Base-by-base conservation (phyloP, 202 grass and related monocot species). In the Zoysia matrella region DNA sequence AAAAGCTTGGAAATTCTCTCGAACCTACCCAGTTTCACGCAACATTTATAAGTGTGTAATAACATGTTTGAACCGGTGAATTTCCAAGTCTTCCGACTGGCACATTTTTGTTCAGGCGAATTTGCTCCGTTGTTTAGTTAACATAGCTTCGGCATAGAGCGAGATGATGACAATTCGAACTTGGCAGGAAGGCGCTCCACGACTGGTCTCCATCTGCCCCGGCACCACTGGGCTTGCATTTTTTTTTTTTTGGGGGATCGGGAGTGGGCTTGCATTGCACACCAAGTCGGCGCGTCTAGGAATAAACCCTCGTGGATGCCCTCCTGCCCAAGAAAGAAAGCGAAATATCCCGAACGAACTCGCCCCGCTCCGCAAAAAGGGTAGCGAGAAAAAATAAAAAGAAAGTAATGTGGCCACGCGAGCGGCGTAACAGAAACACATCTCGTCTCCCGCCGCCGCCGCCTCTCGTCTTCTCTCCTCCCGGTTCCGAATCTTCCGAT, bases 231-330 rank as follows among this genome's bases (percentile, higher is more conserved):
- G 8, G 6, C 22, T 22, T 22, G 22, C 22, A 22, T 22, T 22
- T 36, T 22, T 22, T 22, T 22, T 22, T 22, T 22, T 22, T 22
- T n/a, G n/a, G n/a, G 22, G 22, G 22, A 22, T 22, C 22, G 22
- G 22, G 22, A 9, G 13, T 49, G 60, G 67, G 13, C 60, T 42
- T 16, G 36, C 36, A 11, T 8, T 2, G 60, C 60, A 63, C 60
- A 55, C 6, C 60, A 78, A 66, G 80, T 11, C 60, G 63, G 11
- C 62, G 51, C 8, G 12, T 49, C 40, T 53, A 42, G 69, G 69
- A 86, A 89, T 86, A 86, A 89, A 82, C 83, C 79, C 30, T 79
- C 63, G 69, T 60, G 69, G 88, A 86, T 89, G 11, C 88, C 88
- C 83, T 86, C 62, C 11, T 50, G 61, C 73, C 74, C 88, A 86